Conservation (phyloP, 164 flowering plant species). For the Euptelea pleiosperma region DNA sequence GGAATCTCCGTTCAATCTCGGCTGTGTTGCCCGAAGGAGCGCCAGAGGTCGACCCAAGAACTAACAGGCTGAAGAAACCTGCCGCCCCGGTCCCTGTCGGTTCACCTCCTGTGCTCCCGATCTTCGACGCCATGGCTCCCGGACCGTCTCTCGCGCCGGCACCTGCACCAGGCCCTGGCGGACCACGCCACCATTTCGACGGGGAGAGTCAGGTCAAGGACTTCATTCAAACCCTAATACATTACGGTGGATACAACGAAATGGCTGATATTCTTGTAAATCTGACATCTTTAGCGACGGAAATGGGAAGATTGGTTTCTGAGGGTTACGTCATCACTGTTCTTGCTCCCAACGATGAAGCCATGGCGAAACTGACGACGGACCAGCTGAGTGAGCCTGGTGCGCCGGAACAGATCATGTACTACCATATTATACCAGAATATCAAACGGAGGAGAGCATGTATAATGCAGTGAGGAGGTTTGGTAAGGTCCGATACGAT, state of each 20-base stretch:
- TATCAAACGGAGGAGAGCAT: slow-evolving; percentile 92
- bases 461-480: slow-evolving; percentile 78
- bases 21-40: slow-evolving; percentile 71
- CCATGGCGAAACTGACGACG: slow-evolving; percentile 75
- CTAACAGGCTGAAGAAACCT: slow-evolving; percentile 58
- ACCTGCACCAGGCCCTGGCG: slow-evolving; percentile 80
- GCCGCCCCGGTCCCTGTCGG: slow-evolving; percentile 48
- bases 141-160: slow-evolving; percentile 75
- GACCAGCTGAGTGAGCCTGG: slow-evolving; percentile 80
- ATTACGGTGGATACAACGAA: slow-evolving; percentile 84
- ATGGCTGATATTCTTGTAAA: slow-evolving; percentile 78
- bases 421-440: slow-evolving; percentile 77
- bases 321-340: slow-evolving; percentile 79
- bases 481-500: slow-evolving; percentile 65
- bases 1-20: slow-evolving; percentile 54
- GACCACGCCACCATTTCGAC: slow-evolving; percentile 56
- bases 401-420: slow-evolving; percentile 76
- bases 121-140: slow-evolving; percentile 67
- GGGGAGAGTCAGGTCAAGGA: slow-evolving; percentile 70
- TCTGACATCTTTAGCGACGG: slow-evolving; percentile 64
- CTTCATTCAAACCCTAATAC: slow-evolving; percentile 66
- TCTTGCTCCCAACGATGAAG: slow-evolving; percentile 78
- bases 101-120: slow-evolving; percentile 53
- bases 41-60: slow-evolving; percentile 79
- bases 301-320: slow-evolving; percentile 68